Evolutionary conservation across 257 asterid genomes (phyloP).

Genomic region (Catharanthus roseus): DNA sequence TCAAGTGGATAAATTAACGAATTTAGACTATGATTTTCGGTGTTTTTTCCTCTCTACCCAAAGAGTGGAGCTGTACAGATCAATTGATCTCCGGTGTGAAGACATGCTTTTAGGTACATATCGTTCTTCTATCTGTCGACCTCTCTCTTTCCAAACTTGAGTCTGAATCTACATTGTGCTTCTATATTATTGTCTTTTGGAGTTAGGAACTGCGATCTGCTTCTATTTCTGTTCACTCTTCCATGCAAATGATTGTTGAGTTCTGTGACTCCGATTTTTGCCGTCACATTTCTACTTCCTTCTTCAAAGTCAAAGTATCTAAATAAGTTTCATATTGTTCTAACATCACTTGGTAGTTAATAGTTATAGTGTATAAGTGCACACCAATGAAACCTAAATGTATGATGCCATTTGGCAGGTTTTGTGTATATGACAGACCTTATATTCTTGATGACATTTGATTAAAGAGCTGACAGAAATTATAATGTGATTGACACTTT

Average conservation of each 20-base stretch:
- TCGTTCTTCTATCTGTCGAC: background rate
- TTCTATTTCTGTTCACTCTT: background rate
- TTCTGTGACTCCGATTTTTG: background rate
- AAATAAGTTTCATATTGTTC: background rate
- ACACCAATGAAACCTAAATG: background rate
- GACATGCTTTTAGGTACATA: constrained; percentile 80
- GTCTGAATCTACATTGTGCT: background rate
- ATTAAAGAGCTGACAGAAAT: background rate
- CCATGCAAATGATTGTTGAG: background rate
- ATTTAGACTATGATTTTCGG: constrained; percentile 77
- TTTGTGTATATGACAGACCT: background rate
- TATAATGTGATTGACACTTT: background rate
- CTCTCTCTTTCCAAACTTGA: background rate
- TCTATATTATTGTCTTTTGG: background rate
- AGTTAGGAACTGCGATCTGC: background rate
- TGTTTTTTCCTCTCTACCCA: constrained; percentile 86
- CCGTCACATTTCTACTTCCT: background rate
- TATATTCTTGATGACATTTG: background rate
- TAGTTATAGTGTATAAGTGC: background rate
- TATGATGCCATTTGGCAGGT: background rate
- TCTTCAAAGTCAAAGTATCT: background rate
- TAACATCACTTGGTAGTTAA: background rate
- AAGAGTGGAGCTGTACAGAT: constrained; percentile 76
- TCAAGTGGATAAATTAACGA: constrained; percentile 36
- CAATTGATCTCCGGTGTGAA: constrained; percentile 93